Evolutionary conservation across 352 stramenopile species (phyloP).

Genomic region (Globisporangium cederbergense): DNA sequence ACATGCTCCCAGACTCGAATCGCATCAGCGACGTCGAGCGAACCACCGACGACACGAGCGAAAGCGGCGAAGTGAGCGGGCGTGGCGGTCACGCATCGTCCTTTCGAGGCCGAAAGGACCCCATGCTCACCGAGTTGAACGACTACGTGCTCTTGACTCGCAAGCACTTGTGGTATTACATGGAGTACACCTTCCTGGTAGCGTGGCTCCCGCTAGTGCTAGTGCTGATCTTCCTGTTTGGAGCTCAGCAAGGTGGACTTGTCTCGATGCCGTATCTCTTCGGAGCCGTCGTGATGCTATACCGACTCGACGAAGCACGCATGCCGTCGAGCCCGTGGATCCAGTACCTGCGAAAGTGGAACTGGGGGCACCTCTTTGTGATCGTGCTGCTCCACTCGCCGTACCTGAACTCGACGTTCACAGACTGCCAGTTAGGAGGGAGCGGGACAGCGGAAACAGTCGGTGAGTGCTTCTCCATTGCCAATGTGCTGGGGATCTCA

Average conservation of each 20-base stretch:
- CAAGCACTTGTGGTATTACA: conserved; percentile 65
- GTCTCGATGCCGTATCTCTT: conserved; percentile 79
- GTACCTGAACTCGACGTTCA: conserved; percentile 50
- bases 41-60: conserved; percentile 10
- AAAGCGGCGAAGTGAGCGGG: background rate
- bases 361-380: conserved; percentile 79
- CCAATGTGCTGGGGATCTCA: conserved; percentile 66
- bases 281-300: conserved; percentile 68
- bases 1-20: conserved; percentile 64
- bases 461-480: conserved; percentile 59
- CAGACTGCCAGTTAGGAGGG: conserved; percentile 41
- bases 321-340: conserved; percentile 60
- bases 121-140: conserved; percentile 22
- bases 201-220: conserved; percentile 71
- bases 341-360: conserved; percentile 72
- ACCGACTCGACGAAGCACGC: conserved; percentile 68
- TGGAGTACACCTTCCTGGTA: conserved; percentile 60
- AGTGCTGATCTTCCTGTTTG: conserved; percentile 70
- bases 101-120: conserved; percentile 11
- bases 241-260: conserved; percentile 61
- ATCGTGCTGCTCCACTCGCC: conserved; percentile 70
- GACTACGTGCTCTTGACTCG: conserved; percentile 57
- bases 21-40: conserved; percentile 21
- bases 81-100: background rate
- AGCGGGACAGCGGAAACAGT: conserved; percentile 20